Evolutionary conservation across 495 filamentous ascomycete genomes (phyloP), one percentile per base, ranked within the genome.

Genomic region (Penicillium cinerascens): DNA sequence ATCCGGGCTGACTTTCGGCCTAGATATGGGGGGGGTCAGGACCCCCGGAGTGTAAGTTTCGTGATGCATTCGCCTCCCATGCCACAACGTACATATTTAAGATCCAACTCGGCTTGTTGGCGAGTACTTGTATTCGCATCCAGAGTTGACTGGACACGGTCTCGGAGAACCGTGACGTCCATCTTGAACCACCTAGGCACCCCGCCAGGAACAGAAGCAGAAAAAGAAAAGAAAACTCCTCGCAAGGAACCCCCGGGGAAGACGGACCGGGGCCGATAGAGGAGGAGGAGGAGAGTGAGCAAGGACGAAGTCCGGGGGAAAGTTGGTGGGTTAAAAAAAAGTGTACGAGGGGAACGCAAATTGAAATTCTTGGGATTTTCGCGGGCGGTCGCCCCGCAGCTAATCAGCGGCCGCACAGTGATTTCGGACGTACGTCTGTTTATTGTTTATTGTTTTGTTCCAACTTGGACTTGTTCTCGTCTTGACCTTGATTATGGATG

Each of bases 1-100:
- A 97, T 42, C 89, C 89, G 47, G 89, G 81, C 67, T 91, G 87
- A 38, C 85, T 84, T 71, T 98, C 95, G 67, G 92, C 95, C 93
- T 98, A 71, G 42, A 61, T 9, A 39, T 18, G 39, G 52, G 40
- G 49, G 39, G n/a, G n/a, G n/a, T n/a, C 40, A 35, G 53, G 37
- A 26, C 40, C 60, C 55, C 52, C 40, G 21, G 27, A 27, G 46
- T 49, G 44, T 61, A 26, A 58, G 63, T 55, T 44, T 52, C 42
- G 27, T 15, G 36, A 33, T 33, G 9, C 36, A 49, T 44, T 26
- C 18, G 44, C 54, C 56, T 45, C 54, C 53, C 54, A 42, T 43
- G 45, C 51, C 52, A 77, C n/a, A n/a, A n/a, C 86, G 65, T 81
- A 97, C 93, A 82, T 87, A 85, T 86, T 92, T 95, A 59, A 98